phyloP scores from a whole-genome alignment of 2,329 filamentous ascomycete genomes.

The Alternaria alternata region DNA sequence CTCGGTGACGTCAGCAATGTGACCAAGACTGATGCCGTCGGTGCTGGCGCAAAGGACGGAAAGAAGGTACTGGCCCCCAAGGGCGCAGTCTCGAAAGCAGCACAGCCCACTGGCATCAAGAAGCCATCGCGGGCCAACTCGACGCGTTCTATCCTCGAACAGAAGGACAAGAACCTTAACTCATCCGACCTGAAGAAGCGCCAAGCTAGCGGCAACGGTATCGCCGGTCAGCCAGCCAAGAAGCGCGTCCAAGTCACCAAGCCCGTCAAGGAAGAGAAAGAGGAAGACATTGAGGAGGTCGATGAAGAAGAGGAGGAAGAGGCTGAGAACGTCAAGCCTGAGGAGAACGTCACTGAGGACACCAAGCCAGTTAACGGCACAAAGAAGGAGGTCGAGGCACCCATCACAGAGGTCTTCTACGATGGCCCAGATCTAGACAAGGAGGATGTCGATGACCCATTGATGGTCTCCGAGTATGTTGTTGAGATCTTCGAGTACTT shows the following conservation, averaged over 20 bases:
- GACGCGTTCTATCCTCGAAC: constrained; percentile 68
- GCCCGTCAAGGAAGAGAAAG: constrained; percentile 63
- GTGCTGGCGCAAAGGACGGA: constrained; percentile 57
- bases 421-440: constrained; percentile 71
- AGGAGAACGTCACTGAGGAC: constrained; percentile 59
- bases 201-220: constrained; percentile 74
- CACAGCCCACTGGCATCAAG: constrained; percentile 81
- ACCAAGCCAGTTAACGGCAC: constrained; percentile 31
- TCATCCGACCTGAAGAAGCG: constrained; percentile 76
- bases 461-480: constrained; percentile 98
- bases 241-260: constrained; percentile 67
- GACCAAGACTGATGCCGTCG: constrained; percentile 70
- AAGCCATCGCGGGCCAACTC: constrained; percentile 71
- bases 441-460: constrained; percentile 89
- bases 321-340: constrained; percentile 65
- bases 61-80: constrained; percentile 75
- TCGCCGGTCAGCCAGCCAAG: constrained; percentile 70
- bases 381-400: constrained; percentile 27
- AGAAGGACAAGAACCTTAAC: constrained; percentile 74
- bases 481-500: constrained; percentile 98
- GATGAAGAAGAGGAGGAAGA: constrained; percentile 61
- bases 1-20: constrained; percentile 97
- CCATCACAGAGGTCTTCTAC: constrained; percentile 39
- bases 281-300: constrained; percentile 54
- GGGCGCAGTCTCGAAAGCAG: constrained; percentile 77